Evolutionary conservation across 2,329 filamentous ascomycete genomes (phyloP).

Genomic region (Penicillium rolfsii): DNA sequence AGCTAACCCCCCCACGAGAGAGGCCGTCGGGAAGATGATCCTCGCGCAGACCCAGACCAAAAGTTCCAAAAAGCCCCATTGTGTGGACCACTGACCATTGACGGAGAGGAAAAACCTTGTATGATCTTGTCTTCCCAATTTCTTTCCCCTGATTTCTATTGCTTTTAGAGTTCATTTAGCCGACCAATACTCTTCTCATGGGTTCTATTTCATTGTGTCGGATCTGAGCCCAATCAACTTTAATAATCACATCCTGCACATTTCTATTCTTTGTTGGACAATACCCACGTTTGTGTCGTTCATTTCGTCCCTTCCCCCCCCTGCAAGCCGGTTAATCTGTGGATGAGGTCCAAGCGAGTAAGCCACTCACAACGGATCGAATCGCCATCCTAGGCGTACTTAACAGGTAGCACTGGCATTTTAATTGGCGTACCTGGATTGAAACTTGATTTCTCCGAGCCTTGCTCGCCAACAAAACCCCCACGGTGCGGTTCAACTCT

Average conservation of each 20-base stretch:
- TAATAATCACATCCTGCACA: slow-evolving; percentile 16
- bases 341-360: slow-evolving; percentile 3
- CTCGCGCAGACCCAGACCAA: background rate
- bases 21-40: slow-evolving; percentile 18
- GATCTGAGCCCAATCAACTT: slow-evolving; percentile 10
- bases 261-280: slow-evolving; percentile 1
- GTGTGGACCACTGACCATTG: slow-evolving; percentile 6
- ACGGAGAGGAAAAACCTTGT: slow-evolving; percentile 3
- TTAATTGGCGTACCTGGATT: background rate
- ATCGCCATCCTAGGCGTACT: background rate
- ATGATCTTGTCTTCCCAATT: background rate
- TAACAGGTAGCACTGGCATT: background rate
- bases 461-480: background rate
- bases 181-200: slow-evolving; percentile 6
- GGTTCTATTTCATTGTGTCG: slow-evolving; percentile 9
- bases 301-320: background rate
- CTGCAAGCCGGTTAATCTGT: background rate
- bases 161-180: slow-evolving; percentile 19
- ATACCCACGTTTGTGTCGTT: slow-evolving; percentile 6
- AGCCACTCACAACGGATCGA: background rate
- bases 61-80: background rate
- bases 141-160: slow-evolving; percentile 11
- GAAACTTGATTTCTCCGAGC: background rate
- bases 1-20: background rate
- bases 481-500: background rate